Percentiles rank a stretch among this genome's conserved stretches.
These are phyloP conservation scores for Clausena lansium DNA, from an alignment of 345 rosid species.

Conservation along the genomic window DNA sequence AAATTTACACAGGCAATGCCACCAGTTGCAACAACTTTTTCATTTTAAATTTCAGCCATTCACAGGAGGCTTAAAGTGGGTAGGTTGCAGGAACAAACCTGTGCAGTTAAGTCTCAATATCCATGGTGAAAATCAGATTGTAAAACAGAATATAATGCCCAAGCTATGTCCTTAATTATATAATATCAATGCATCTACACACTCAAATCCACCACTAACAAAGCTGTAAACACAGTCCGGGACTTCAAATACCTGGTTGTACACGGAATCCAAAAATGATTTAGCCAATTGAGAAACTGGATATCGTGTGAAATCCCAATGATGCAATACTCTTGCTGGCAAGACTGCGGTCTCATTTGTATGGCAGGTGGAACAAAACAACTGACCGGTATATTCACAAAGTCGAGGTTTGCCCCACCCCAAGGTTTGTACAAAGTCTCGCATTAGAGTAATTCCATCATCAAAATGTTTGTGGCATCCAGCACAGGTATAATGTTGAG, in stretches of 20 bases:
- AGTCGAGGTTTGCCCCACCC: constrained; percentile 94
- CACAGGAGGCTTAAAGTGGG: neutral
- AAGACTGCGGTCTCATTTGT: constrained; percentile 77
- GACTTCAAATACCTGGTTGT: constrained; percentile 63
- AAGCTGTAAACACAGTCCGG: too few species aligned
- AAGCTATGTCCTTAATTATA: neutral
- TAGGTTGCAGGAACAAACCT: neutral
- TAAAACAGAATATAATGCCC: neutral
- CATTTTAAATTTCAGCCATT: too few species aligned
- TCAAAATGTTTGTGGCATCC: constrained; percentile 91
- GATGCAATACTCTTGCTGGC: constrained; percentile 89
- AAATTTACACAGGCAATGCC: neutral
- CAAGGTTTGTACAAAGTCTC: constrained; percentile 66
- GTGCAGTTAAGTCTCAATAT: neutral
- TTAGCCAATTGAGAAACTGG: constrained; percentile 90
- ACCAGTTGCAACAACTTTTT: neutral
- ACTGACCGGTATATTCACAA: constrained; percentile 88
- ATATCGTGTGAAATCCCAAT: constrained; percentile 83
- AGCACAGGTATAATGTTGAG: constrained; percentile 84
- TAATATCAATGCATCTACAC: neutral
- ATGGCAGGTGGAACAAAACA: constrained; percentile 91
- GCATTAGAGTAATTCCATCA: constrained; percentile 66
- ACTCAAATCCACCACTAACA: neutral
- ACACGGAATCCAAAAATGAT: constrained; percentile 87
- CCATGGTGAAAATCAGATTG: neutral